Evolutionary conservation across 2,329 filamentous ascomycete genomes (phyloP), one percentile per base, ranked within the genome.

Genomic region (Emmonsia crescens): DNA sequence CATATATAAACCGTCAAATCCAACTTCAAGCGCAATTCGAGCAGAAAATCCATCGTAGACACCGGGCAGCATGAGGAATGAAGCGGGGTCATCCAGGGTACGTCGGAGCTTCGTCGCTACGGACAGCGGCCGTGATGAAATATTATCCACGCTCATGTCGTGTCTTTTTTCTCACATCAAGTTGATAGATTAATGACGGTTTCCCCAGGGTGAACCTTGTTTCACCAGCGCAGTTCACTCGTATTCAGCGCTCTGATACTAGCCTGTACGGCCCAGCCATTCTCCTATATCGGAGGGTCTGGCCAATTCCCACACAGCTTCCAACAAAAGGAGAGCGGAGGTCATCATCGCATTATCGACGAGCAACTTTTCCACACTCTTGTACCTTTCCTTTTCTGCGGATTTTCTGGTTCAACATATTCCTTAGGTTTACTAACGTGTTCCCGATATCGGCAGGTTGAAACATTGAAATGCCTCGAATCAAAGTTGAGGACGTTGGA

Each of bases 21-120:
- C 79, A 8, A 77, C 72, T 38, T 76, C 73, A 33, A 81, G 73
- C 31, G 80, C 80, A 19, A 80, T 75, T 31, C 77, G 75, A 42
- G 79, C 78, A 6, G 79, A 79, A 24, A 81, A 66, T 14, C 79
- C 79, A 70, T 81, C 79, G 61, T 80, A 81, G n/a, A 82, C 78
- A 14, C 79, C 79, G 2, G 79, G 79, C 36, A 74, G 76, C 33
- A 77, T 69, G 36, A 81, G 74, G 48, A 81, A 71, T 2, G 71
- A 66, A 33, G 70, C 65, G 2, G 71, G 70, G 62, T 75, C 70
- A 54, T 66, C 65, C 8, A 76, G 68, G 33, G 67, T 62, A 60
- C 70, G 68, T 21, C 74, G 71, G n/a, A 76, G 68, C 54, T 64
- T 70, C 36, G 69, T 71, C 46, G 71, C 71, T 40, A 67, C 69